Percentiles rank a stretch among this genome's conserved stretches.
Evolutionary conservation across 768 basidiomycete genomes (phyloP).

Genomic region (Mycena olivaceomarginata): DNA sequence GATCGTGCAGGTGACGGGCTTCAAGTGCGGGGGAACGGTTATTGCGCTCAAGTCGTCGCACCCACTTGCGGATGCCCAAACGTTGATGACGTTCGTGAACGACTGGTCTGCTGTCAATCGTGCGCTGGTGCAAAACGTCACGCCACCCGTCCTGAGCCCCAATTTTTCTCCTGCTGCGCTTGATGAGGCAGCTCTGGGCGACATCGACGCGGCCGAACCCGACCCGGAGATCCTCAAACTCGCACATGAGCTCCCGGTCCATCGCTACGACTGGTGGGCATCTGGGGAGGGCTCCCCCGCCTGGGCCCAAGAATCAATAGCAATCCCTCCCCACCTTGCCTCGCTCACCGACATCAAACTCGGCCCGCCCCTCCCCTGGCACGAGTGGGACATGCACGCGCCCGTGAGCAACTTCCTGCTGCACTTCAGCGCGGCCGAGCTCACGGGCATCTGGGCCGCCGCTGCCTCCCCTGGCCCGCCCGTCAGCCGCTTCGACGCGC

Average conservation of each 20-base stretch:
- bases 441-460: conserved; percentile 56
- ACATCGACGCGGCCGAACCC: conserved; percentile 51
- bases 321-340: conserved; percentile 44
- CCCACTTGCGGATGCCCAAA: conserved; percentile 59
- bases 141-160: conserved; percentile 45
- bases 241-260: conserved; percentile 49
- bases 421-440: conserved; percentile 50
- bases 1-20: conserved; percentile 57
- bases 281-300: conserved; percentile 47
- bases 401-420: conserved; percentile 51
- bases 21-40: conserved; percentile 52
- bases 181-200: conserved; percentile 53
- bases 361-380: conserved; percentile 53
- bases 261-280: conserved; percentile 57
- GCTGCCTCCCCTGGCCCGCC: conserved; percentile 38
- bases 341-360: conserved; percentile 21
- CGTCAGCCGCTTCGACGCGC: conserved; percentile 59
- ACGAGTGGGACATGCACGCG: conserved; percentile 51
- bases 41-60: conserved; percentile 58
- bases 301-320: conserved; percentile 40
- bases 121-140: conserved; percentile 34
- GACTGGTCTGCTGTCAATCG: conserved; percentile 57
- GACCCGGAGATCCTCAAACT: conserved; percentile 47
- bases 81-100: conserved; percentile 55
- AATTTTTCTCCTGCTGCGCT: conserved; percentile 54